A percentile compares a stretch with the other conserved stretches of the same genome.
Conservation (phyloP, 2,329 filamentous ascomycete species). For the Phaeosphaeriaceae sp. region DNA sequence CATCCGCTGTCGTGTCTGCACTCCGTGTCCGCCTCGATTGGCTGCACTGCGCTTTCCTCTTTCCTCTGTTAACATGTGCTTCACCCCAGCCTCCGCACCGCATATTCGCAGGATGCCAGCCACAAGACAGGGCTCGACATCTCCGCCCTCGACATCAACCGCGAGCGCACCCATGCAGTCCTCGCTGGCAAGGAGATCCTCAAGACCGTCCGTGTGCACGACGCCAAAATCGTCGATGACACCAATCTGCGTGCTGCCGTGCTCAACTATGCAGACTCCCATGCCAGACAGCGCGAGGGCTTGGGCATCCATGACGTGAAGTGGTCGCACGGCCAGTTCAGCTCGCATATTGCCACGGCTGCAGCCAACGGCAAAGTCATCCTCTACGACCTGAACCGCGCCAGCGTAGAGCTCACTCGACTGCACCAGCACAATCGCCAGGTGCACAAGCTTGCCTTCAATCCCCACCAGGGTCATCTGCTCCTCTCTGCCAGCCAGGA, state of each 20-base stretch:
- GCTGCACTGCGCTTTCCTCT: conserved; percentile 1
- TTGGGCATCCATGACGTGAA: conserved; percentile 72
- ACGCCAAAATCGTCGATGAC: conserved; percentile 66
- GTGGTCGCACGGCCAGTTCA: conserved; percentile 70
- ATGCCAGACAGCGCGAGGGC: conserved; percentile 63
- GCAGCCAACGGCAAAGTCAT: conserved; percentile 72
- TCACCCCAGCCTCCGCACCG: conserved; percentile 50
- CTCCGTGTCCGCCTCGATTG: neutral
- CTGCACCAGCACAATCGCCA: conserved; percentile 71
- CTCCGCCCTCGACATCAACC: conserved; percentile 69
- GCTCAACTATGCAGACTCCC: conserved; percentile 62
- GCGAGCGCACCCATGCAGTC: conserved; percentile 68
- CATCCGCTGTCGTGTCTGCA: neutral
- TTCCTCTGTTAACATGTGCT: conserved; percentile 18
- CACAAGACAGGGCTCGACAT: conserved; percentile 72
- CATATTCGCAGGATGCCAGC: conserved; percentile 63
- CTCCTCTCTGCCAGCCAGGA: conserved; percentile 72
- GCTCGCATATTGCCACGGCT: conserved; percentile 68
- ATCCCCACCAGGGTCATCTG: conserved; percentile 66
- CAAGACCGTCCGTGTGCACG: conserved; percentile 68
- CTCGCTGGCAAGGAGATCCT: conserved; percentile 72
- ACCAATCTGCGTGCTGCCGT: conserved; percentile 70
- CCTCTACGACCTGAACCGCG: conserved; percentile 69
- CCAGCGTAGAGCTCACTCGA: conserved; percentile 67
- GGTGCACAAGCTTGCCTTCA: conserved; percentile 72